A percentile compares a stretch with the other conserved stretches of the same genome.
phyloP scores from a whole-genome alignment of 306 rosid species.

The Prunus campanulata region DNA sequence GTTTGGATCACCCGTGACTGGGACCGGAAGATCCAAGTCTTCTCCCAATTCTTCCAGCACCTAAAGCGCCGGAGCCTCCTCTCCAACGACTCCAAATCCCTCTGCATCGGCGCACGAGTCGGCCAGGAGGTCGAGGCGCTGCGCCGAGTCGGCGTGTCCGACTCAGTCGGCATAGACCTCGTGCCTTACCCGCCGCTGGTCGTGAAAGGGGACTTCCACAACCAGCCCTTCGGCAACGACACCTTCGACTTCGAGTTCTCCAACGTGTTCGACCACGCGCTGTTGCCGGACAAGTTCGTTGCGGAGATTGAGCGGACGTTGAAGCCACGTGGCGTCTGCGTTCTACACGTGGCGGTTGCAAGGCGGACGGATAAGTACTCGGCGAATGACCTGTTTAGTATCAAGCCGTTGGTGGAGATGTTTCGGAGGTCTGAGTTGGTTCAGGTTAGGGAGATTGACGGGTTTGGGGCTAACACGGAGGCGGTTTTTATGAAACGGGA shows the following conservation, averaged over 20 bases:
- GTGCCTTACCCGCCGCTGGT: constrained; percentile 87
- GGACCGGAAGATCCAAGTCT: constrained; percentile 76
- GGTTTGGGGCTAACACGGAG: constrained; percentile 87
- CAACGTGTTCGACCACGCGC: constrained; percentile 95
- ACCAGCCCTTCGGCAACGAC: constrained; percentile 56
- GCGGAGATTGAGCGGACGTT: constrained; percentile 86
- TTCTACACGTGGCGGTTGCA: constrained; percentile 65
- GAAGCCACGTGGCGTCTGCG: constrained; percentile 72
- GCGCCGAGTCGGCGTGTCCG: constrained; percentile 52
- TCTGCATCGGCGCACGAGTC: constrained; percentile 78
- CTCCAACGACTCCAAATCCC: constrained; percentile 42
- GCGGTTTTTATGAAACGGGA: constrained; percentile 54
- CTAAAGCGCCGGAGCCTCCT: constrained; percentile 41
- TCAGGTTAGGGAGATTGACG: constrained; percentile 59
- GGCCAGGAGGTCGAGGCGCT: constrained; percentile 94
- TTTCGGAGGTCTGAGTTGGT: constrained; percentile 51
- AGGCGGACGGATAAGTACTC: constrained; percentile 77
- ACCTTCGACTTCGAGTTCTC: constrained; percentile 88
- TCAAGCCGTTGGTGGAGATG: constrained; percentile 52
- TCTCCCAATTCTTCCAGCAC: constrained; percentile 50
- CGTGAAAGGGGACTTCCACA: constrained; percentile 72
- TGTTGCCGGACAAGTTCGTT: constrained; percentile 67
- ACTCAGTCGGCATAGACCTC: constrained; percentile 79
- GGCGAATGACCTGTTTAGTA: constrained; percentile 79
- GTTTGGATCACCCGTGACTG: constrained; percentile 95